Evolutionary conservation across 768 basidiomycete species (phyloP).

Genomic region (Cyclocybe cylindracea): DNA sequence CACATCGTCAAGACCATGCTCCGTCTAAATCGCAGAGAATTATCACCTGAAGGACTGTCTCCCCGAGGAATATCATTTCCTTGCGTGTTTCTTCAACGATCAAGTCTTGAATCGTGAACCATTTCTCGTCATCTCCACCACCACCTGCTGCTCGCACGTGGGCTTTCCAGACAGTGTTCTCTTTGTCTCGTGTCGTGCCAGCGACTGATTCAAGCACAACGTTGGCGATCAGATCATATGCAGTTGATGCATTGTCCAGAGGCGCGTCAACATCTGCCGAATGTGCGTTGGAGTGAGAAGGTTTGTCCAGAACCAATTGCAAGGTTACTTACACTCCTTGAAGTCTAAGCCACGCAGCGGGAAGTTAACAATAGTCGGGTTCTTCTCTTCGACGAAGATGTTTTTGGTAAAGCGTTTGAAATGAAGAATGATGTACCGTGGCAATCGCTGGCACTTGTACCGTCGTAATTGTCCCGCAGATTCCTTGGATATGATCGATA

Average conservation of each 20-base stretch:
- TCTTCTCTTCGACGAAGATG: conserved; percentile 96
- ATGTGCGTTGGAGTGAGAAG: conserved; percentile 21
- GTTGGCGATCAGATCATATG: conserved; percentile 96
- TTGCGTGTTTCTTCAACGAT: conserved; percentile 95
- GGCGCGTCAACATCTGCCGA: conserved; percentile 76
- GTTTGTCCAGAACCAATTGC: conserved; percentile 21
- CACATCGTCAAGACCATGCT: conserved; percentile 10
- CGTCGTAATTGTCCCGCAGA: conserved; percentile 80
- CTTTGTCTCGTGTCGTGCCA: conserved; percentile 93
- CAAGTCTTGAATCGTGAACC: conserved; percentile 96
- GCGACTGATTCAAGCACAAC: conserved; percentile 94
- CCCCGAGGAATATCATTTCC: conserved; percentile 97
- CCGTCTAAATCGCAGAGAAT: conserved; percentile 2
- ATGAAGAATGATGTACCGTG: conserved; percentile 91
- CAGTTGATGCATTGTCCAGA: conserved; percentile 55
- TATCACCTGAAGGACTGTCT: conserved; percentile 89
- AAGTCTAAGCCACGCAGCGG: conserved; percentile 93
- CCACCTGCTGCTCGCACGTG: conserved; percentile 78
- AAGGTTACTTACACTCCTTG: conserved; percentile 71
- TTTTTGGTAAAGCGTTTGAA: conserved; percentile 98
- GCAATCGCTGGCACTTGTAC: conserved; percentile 88
- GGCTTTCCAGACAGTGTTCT: conserved; percentile 90
- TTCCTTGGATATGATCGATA: conserved; percentile 57
- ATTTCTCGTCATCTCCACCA: conserved; percentile 84
- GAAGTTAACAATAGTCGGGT: conserved; percentile 98